These are phyloP conservation scores for Avena sativa DNA, from an alignment of 176 grass and related monocot genomes.

Conservation along the genomic window DNA sequence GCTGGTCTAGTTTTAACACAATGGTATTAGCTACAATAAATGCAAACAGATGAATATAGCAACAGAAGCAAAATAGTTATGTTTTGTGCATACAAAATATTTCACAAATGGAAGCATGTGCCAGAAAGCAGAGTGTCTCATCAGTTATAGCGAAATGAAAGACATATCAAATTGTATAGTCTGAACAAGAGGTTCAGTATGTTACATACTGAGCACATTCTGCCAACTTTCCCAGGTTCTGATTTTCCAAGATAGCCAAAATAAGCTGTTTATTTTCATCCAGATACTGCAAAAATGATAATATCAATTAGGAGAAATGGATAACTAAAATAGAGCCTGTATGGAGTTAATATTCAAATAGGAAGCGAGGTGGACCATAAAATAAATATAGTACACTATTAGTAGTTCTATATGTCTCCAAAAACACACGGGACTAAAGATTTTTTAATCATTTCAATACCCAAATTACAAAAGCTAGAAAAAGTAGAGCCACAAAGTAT, in stretches of 20 bases:
- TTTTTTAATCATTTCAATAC: neutral
- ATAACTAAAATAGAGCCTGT: neutral
- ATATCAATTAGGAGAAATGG: slow-evolving; percentile 4
- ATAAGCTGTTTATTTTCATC: slow-evolving; percentile 96
- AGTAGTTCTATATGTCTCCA: neutral
- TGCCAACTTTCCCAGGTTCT: slow-evolving; percentile 86
- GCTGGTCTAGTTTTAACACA: slow-evolving; percentile 20
- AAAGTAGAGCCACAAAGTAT: neutral
- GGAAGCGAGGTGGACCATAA: neutral
- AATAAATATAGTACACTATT: slow-evolving; percentile 28
- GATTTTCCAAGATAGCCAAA: slow-evolving; percentile 93
- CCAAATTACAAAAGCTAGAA: slow-evolving; percentile 6
- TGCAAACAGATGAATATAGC: neutral
- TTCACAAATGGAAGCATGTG: neutral
- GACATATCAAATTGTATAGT: slow-evolving; percentile 32
- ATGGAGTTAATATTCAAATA: slow-evolving; percentile 2
- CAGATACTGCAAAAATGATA: slow-evolving; percentile 63
- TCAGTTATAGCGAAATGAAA: slow-evolving; percentile 20
- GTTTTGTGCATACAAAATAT: neutral
- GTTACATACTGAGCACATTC: slow-evolving; percentile 92
- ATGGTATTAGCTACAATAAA: neutral
- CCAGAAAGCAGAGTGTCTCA: slow-evolving; percentile 18
- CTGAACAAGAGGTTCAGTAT: slow-evolving; percentile 1
- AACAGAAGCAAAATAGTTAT: neutral
- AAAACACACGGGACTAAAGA: neutral